Evolutionary conservation across 1,139 yeast species (phyloP).

Genomic region (Candida glucosophila): DNA sequence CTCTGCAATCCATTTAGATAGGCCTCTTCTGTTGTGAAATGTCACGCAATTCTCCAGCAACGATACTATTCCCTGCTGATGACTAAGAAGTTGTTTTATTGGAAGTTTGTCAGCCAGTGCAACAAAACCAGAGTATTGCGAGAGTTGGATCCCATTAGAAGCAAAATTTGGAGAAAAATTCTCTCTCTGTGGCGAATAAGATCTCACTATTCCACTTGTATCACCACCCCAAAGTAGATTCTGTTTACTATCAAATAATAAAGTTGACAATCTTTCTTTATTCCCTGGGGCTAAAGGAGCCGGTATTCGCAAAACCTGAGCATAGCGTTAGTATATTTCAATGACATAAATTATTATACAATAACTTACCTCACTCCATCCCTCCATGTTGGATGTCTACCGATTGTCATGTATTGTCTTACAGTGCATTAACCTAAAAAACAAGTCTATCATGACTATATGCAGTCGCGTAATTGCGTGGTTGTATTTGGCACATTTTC

Average conservation of each 20-base stretch:
- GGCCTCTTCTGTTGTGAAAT: conserved; percentile 52
- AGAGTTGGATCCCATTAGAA: conserved; percentile 21
- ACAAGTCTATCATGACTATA: neutral
- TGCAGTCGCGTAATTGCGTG: no score
- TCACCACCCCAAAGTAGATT: conserved; percentile 90
- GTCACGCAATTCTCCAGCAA: conserved; percentile 45
- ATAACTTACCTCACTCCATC: conserved; percentile 27
- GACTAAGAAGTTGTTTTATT: conserved; percentile 42
- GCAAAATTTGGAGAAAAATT: conserved; percentile 19
- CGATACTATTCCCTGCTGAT: conserved; percentile 51
- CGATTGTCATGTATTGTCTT: neutral
- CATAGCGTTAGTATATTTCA: conserved; percentile 4
- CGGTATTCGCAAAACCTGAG: conserved; percentile 20
- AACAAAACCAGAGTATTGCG: conserved; percentile 44
- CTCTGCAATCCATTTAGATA: conserved; percentile 31
- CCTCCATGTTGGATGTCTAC: conserved; percentile 19
- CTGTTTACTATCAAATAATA: conserved; percentile 58
- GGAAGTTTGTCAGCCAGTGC: conserved; percentile 31
- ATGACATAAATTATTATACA: conserved; percentile 5
- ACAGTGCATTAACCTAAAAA: neutral
- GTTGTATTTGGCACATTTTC: neutral
- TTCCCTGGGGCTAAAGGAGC: conserved; percentile 12
- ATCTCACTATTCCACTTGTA: conserved; percentile 27
- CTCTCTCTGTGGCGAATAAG: conserved; percentile 14
- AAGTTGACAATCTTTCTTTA: conserved; percentile 15